These are phyloP conservation scores for Neoboletus brunneissimus DNA, from an alignment of 768 basidiomycete genomes.

Conservation along the genomic window DNA sequence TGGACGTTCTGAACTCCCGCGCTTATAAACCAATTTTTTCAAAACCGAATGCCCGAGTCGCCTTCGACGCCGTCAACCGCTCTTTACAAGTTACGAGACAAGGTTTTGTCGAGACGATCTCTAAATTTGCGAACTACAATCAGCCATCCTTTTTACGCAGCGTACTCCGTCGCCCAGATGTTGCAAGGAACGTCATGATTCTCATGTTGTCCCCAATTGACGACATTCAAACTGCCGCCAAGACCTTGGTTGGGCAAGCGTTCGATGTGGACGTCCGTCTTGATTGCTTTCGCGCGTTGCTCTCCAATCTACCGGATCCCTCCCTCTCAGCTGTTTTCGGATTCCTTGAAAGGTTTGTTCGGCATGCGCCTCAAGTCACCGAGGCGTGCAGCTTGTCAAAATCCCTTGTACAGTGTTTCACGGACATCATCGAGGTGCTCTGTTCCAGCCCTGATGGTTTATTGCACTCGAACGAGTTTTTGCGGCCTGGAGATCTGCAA, in stretches of 20 bases:
- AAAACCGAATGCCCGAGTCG: conserved; percentile 28
- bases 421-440: conserved; percentile 87
- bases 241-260: conserved; percentile 77
- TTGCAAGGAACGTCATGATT: conserved; percentile 57
- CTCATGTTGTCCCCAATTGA: conserved; percentile 84
- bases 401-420: conserved; percentile 86
- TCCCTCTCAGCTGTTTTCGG: conserved; percentile 68
- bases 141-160: conserved; percentile 48
- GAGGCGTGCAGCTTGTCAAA: conserved; percentile 91
- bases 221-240: conserved; percentile 69
- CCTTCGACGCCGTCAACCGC: conserved; percentile 58
- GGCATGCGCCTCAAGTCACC: conserved; percentile 58
- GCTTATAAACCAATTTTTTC: conserved; percentile 45
- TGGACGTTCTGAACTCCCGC: conserved; percentile 56
- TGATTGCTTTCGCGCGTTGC: conserved; percentile 81
- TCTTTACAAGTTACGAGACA: conserved; percentile 55
- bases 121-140: conserved; percentile 62
- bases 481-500: conserved; percentile 41
- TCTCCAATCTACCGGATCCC: conserved; percentile 62
- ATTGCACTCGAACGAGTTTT: conserved; percentile 53
- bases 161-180: conserved; percentile 53
- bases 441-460: conserved; percentile 73
- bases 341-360: conserved; percentile 65
- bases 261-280: conserved; percentile 87
- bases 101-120: conserved; percentile 61